Conservation (phyloP, 2,329 filamentous ascomycete species). For the Drechslerella stenobrocha region DNA sequence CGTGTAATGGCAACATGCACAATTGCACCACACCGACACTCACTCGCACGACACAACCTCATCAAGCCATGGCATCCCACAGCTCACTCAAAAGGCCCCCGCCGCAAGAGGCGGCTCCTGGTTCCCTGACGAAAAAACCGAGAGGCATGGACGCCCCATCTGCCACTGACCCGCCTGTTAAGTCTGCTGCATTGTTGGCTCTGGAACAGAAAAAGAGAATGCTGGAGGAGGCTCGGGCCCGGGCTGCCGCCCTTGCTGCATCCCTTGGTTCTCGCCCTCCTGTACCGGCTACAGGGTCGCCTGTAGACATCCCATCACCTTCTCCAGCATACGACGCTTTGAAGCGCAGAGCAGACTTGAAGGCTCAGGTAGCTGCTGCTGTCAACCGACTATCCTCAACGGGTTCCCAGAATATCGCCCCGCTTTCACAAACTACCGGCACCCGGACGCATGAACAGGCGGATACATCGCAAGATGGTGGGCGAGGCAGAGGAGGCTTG, state of each 20-base stretch:
- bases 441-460: constrained; percentile 54
- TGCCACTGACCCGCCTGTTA: background rate
- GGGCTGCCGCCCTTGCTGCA: constrained; percentile 51
- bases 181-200: constrained; percentile 13
- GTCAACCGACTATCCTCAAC: constrained; percentile 61
- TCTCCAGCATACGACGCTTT: constrained; percentile 59
- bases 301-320: constrained; percentile 11
- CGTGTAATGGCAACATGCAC: background rate
- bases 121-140: constrained; percentile 38
- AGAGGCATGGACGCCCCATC: constrained; percentile 30
- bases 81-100: constrained; percentile 41
- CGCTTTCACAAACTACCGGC: constrained; percentile 54
- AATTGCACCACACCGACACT: background rate
- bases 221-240: constrained; percentile 53
- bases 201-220: constrained; percentile 52
- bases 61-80: constrained; percentile 26
- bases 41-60: background rate
- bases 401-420: constrained; percentile 50
- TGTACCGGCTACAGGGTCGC: constrained; percentile 17
- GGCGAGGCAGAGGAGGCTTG: constrained; percentile 66
- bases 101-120: constrained; percentile 32
- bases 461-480: constrained; percentile 60
- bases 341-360: constrained; percentile 74
- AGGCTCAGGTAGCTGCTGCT: constrained; percentile 76
- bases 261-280: constrained; percentile 35